Evolutionary conservation across 2,329 filamentous ascomycete species (phyloP), one percentile per base, ranked within the genome.

Genomic region (Rachicladosporium sp.): DNA sequence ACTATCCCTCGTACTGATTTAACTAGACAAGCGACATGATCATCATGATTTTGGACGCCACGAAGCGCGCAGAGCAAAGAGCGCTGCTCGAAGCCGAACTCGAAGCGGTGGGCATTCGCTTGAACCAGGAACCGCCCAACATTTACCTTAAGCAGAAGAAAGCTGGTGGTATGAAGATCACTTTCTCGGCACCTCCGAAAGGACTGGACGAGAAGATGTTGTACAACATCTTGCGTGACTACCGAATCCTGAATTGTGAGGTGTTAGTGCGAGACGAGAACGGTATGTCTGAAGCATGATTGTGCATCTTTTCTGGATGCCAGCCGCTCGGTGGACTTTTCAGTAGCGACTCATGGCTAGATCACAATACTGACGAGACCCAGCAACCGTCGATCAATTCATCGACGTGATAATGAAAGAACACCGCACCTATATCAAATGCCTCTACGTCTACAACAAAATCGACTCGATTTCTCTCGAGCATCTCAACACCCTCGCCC

Each of bases 381-480:
- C 43, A 76, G 86, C 82, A 31, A 96, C 91, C 1, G 87, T 98
- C 29, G 91, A 98, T 66, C 89, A 98, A 64, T 83, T 98, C 62
- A 98, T 98, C 66, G 91, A 98, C 62, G 87, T 95, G 45, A 95
- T 98, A 64, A 96, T 96, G 89, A 93, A 91, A 64, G 86, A 95
- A 58, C 91, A 98, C 69, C 73, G 91, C 57, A 98, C 93, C 63
- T 98, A 98, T 70, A 95, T 98, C 69, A 75, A 76, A 58, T 82
- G 78, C 57, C 73, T 98, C 27, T 98, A 98, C 65, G 89, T 96
- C 27, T 98, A 98, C 78, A 98, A 98, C 80, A 98, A 98, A 68
- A 93, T 98, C 66, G 91, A 98, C 67, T 81, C 78, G 60, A 84
- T 98, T 44, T 89, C 82, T 32, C 75, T 98, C 49, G 87, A 95